A percentile compares a stretch with the other conserved stretches of the same genome.
These are phyloP conservation scores for Globisporangium orthogonon DNA, from an alignment of 352 stramenopile species.

Conservation along the genomic window DNA sequence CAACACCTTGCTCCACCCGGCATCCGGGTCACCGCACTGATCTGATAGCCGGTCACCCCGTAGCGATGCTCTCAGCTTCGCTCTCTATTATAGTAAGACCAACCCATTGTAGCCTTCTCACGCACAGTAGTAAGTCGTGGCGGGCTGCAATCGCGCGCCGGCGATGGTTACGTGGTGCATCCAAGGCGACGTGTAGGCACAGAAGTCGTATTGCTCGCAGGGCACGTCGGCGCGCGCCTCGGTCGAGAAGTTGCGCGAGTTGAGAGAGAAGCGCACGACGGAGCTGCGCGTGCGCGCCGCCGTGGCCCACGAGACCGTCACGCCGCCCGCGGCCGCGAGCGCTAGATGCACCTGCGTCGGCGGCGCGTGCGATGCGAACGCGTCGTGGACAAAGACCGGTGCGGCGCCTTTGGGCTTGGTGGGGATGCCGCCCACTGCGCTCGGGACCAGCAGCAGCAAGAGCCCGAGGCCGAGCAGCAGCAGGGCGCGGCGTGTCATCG, in stretches of 20 bases:
- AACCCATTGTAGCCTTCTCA: background rate
- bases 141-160: constrained; percentile 19
- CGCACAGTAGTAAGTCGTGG: constrained; percentile 42
- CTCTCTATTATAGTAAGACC: background rate
- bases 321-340: constrained; percentile 14
- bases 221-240: constrained; percentile 1
- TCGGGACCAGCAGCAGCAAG: constrained; percentile 1
- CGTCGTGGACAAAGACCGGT: constrained; percentile 6
- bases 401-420: background rate
- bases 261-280: constrained; percentile 17
- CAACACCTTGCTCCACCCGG: constrained; percentile 23
- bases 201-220: constrained; percentile 38
- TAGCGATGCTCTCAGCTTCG: no score
- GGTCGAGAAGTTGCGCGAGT: constrained; percentile 8
- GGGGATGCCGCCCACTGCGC: background rate
- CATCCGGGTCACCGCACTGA: constrained; percentile 23
- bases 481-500: background rate
- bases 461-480: background rate
- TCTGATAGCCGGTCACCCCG: constrained; percentile 10
- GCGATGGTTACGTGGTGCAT: constrained; percentile 41
- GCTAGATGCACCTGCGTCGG: constrained; percentile 24
- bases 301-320: constrained; percentile 28
- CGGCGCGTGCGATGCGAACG: constrained; percentile 4
- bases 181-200: constrained; percentile 40
- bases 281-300: constrained; percentile 9